Conservation (phyloP, 768 basidiomycete species). For the Termitomyces bulborhizus region DNA sequence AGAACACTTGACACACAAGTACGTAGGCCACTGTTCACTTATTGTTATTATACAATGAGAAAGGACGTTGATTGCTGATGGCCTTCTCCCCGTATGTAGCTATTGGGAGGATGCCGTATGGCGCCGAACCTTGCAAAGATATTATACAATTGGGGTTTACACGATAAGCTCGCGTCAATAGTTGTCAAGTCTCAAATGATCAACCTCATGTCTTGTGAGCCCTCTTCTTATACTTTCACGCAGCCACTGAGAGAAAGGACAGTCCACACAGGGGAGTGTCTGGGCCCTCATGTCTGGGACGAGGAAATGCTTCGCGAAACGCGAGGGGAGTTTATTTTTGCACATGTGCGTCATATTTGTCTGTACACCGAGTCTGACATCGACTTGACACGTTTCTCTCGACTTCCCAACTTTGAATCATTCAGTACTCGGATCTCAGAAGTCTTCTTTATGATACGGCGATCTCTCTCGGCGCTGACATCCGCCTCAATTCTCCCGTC, state of each 20-base stretch:
- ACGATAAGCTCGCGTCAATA: constrained; percentile 15
- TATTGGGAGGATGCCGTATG: constrained; percentile 23
- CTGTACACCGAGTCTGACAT: constrained; percentile 1
- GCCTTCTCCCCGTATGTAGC: constrained; percentile 6
- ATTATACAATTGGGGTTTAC: constrained; percentile 48
- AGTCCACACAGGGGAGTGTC: constrained; percentile 45
- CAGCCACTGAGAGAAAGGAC: not conserved
- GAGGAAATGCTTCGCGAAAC: constrained; percentile 44
- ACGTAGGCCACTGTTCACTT: not conserved
- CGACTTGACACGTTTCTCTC: constrained; percentile 9
- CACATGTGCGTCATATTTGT: constrained; percentile 29
- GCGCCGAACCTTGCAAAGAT: constrained; percentile 54
- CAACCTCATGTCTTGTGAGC: constrained; percentile 13
- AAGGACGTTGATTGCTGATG: not conserved
- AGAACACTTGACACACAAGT: constrained; percentile 10
- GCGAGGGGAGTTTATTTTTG: constrained; percentile 29
- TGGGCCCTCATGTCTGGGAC: constrained; percentile 48
- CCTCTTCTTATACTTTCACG: not conserved
- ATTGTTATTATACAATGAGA: not conserved
- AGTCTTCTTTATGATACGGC: constrained; percentile 44
- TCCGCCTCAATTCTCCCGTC: constrained; percentile 30
- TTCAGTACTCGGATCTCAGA: constrained; percentile 41
- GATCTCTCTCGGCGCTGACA: constrained; percentile 32
- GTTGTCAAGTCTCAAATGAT: constrained; percentile 18
- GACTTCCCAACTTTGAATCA: not conserved